Conservation (phyloP, 257 asterid genomes). For the Solanum arcanum region DNA sequence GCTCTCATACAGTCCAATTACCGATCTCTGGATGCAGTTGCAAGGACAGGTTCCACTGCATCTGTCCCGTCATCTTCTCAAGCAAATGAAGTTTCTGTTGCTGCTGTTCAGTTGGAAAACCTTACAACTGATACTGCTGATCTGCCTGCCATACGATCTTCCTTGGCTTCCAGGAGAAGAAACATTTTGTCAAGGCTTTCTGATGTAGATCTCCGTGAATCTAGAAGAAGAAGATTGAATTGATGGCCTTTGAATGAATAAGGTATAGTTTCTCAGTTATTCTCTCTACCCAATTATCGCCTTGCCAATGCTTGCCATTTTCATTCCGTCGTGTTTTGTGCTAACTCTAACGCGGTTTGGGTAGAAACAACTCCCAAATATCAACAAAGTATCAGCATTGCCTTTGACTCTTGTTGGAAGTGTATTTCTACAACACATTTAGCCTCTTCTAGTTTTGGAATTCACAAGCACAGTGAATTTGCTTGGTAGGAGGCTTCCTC, state of each 20-base stretch:
- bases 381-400: background rate
- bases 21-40: conserved; percentile 19
- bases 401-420: background rate
- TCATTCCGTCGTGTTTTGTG: background rate
- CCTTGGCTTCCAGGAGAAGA: conserved; percentile 20
- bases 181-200: conserved; percentile 7
- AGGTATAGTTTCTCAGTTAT: background rate
- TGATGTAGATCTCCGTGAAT: conserved; percentile 9
- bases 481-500: background rate
- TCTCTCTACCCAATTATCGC: background rate
- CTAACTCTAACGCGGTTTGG: background rate
- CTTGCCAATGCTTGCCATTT: background rate
- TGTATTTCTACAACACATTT: background rate
- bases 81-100: conserved; percentile 20
- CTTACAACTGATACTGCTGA: conserved; percentile 8
- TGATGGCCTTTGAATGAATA: background rate
- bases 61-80: conserved; percentile 27
- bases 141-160: background rate
- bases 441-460: background rate
- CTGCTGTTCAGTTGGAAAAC: conserved; percentile 11
- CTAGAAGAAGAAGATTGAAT: conserved; percentile 23
- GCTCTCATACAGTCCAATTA: conserved; percentile 16
- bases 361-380: background rate
- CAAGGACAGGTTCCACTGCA: conserved; percentile 14
- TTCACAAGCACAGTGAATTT: background rate